These are phyloP conservation scores for Aureobasidium leucospermi DNA, from an alignment of 2,329 filamentous ascomycete species.

Conservation along the genomic window DNA sequence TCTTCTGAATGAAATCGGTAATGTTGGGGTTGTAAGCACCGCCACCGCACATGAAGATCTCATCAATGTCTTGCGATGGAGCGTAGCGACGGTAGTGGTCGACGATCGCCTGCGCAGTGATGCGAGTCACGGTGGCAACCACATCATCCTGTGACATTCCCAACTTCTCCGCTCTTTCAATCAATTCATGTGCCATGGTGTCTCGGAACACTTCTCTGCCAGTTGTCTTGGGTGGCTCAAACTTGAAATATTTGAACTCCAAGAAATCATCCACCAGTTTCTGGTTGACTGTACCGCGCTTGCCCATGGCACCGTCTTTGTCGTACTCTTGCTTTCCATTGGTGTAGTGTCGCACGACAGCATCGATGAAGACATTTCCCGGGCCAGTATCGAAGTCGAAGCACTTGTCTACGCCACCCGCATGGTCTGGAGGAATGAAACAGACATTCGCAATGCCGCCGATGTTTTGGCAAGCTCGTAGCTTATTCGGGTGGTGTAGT, in stretches of 20 bases:
- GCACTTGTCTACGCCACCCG: constrained; percentile 23
- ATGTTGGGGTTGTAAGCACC: constrained; percentile 54
- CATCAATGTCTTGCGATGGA: constrained; percentile 40
- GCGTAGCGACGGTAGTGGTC: constrained; percentile 44
- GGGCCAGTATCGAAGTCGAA: constrained; percentile 29
- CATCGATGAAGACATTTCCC: constrained; percentile 29
- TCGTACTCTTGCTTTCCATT: constrained; percentile 27
- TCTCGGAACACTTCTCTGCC: constrained; percentile 55
- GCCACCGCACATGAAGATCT: constrained; percentile 56
- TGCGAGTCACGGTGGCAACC: constrained; percentile 52
- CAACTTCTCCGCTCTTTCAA: constrained; percentile 39
- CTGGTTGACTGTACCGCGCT: constrained; percentile 24
- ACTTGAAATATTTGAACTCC: constrained; percentile 42
- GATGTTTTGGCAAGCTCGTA: constrained; percentile 55
- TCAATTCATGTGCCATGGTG: constrained; percentile 46
- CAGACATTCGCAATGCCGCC: constrained; percentile 55
- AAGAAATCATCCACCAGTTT: constrained; percentile 26
- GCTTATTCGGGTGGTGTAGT: constrained; percentile 49
- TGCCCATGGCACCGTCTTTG: constrained; percentile 26
- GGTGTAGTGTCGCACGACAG: constrained; percentile 25
- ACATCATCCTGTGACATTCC: constrained; percentile 45
- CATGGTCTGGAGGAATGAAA: constrained; percentile 47
- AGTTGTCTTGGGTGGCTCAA: constrained; percentile 50
- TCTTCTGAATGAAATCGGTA: constrained; percentile 42
- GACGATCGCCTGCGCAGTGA: constrained; percentile 53